Base-by-base conservation (phyloP, 2,329 filamentous ascomycete species). In the Neofusicoccum cordaticola region DNA sequence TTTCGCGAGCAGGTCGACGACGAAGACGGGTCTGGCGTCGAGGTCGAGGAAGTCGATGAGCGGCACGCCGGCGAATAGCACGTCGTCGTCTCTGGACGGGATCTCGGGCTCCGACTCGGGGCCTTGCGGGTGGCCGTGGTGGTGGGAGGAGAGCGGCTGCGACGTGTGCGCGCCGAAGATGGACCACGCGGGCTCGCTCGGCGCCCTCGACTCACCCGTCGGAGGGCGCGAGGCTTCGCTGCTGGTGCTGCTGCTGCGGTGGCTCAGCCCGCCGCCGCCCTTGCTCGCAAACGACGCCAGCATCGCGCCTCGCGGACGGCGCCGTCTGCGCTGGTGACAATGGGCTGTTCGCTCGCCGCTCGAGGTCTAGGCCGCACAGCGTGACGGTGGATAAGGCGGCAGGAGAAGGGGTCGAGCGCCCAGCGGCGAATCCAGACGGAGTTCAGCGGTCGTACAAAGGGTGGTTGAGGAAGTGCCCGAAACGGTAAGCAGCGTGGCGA, bases 51-150 rank as follows among this genome's bases (percentile, higher is more conserved):
- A 60, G 13, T 64, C 63, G 52, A 52, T 44, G 35, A 64, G 63
- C 34, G 63, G 22, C 4, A 64, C 48, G 22, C 37, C 52, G 63
- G 34, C 41, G 27, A 64, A 64, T 9, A 47, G 19, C 27, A 31
- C 27, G 34, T 64, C 62, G 51, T 39, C 61, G n/a, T 60, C 56
- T 12, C 48, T 22, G 35, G 34, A 35, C 13, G 39, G 13, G 17
- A 63, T 53, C 19, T 63, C 61, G 27, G 61, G 61, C 48, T 63
- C 61, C 9, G 61, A 63, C 42, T 63, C 61, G 11, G 61, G 61
- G 19, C 61, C 61, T 37, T 37, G 61, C 3, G 42, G 56, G 56
- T 19, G 56, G 34, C 11, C 34, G 51, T 53, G 50, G 7, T 52
- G 51, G 17, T 39, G 35, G 51, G 27, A 31, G 27, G 27, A 31